A percentile compares a stretch with the other conserved stretches of the same genome.
Conservation (phyloP, 352 stramenopile genomes). For the Globisporangium perplexum region DNA sequence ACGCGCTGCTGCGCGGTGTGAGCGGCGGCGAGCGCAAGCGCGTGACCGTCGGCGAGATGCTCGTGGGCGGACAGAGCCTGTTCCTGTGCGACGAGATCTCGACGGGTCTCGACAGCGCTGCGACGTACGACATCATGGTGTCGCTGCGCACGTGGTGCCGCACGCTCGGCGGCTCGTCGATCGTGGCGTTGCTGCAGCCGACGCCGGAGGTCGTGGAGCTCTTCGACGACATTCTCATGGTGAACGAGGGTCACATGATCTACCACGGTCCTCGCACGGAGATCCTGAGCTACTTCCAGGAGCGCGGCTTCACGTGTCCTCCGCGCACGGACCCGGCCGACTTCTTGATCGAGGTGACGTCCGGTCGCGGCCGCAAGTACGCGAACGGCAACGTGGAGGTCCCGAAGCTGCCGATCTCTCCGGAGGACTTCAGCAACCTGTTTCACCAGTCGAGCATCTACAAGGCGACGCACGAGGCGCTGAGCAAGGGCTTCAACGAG, state of each 20-base stretch:
- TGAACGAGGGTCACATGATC: constrained; percentile 91
- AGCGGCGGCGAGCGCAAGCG: constrained; percentile 85
- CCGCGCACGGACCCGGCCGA: constrained; percentile 53
- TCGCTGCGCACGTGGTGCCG: constrained; percentile 34
- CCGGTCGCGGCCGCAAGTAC: constrained; percentile 39
- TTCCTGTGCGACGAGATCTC: constrained; percentile 76
- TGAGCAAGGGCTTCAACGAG: constrained; percentile 52
- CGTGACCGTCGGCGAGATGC: constrained; percentile 56
- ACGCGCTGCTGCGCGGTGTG: constrained; percentile 82
- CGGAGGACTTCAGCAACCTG: constrained; percentile 47
- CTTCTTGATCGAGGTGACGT: constrained; percentile 69
- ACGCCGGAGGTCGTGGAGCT: constrained; percentile 90
- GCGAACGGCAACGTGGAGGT: constrained; percentile 19
- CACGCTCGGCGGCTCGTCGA: constrained; percentile 22
- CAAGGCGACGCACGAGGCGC: constrained; percentile 38
- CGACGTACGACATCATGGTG: constrained; percentile 81
- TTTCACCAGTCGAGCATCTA: constrained; percentile 57
- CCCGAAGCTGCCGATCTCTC: constrained; percentile 17
- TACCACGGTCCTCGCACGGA: constrained; percentile 86
- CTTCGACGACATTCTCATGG: constrained; percentile 95
- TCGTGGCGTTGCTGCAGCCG: constrained; percentile 49
- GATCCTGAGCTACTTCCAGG: constrained; percentile 82
- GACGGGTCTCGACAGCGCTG: constrained; percentile 78
- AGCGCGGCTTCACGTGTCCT: constrained; percentile 65
- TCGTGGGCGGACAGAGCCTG: constrained; percentile 42